These are phyloP conservation scores for Oryza longistaminata DNA, from an alignment of 176 grass and related monocot genomes.

Conservation along the genomic window DNA sequence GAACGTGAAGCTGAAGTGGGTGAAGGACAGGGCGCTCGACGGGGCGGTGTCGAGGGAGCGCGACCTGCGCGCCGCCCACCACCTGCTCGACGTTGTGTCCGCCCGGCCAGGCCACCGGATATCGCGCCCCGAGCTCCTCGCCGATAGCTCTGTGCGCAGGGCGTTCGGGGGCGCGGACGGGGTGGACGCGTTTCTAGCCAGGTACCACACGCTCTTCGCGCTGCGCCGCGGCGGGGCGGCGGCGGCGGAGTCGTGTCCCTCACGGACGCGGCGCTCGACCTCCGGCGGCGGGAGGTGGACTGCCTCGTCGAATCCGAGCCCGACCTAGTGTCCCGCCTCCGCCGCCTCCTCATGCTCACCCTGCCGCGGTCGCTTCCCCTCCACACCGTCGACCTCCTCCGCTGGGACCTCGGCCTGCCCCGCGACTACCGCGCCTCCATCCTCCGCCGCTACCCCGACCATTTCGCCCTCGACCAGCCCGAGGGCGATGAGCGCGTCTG, in stretches of 20 bases:
- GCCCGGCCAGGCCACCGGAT: slow-evolving; percentile 35
- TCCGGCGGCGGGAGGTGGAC: slow-evolving; percentile 52
- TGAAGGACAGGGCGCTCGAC: slow-evolving; percentile 71
- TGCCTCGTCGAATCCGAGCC: slow-evolving; percentile 36
- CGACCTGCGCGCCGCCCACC: slow-evolving; percentile 63
- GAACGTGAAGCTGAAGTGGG: slow-evolving; percentile 67
- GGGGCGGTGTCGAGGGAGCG: slow-evolving; percentile 50
- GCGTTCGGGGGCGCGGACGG: slow-evolving; percentile 24
- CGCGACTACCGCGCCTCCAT: slow-evolving; percentile 56
- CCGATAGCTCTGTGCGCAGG: slow-evolving; percentile 33
- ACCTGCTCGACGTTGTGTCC: slow-evolving; percentile 74
- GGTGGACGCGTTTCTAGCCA: slow-evolving; percentile 47
- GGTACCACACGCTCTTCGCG: slow-evolving; percentile 53
- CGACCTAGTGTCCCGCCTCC: slow-evolving; percentile 57
- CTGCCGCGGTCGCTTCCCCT: slow-evolving; percentile 54
- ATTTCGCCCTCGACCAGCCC: slow-evolving; percentile 55
- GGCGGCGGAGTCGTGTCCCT: slow-evolving; percentile 31
- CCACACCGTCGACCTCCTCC: slow-evolving; percentile 72
- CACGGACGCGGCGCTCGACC: slow-evolving; percentile 47
- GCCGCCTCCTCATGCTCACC: slow-evolving; percentile 72
- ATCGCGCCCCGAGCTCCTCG: slow-evolving; percentile 40
- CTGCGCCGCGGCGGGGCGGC: background rate
- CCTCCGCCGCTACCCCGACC: slow-evolving; percentile 48
- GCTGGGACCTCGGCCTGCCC: slow-evolving; percentile 78
- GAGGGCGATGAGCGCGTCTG: slow-evolving; percentile 73